Base-by-base conservation (phyloP, 805 yeast species). In the Saturnispora sanitii region DNA sequence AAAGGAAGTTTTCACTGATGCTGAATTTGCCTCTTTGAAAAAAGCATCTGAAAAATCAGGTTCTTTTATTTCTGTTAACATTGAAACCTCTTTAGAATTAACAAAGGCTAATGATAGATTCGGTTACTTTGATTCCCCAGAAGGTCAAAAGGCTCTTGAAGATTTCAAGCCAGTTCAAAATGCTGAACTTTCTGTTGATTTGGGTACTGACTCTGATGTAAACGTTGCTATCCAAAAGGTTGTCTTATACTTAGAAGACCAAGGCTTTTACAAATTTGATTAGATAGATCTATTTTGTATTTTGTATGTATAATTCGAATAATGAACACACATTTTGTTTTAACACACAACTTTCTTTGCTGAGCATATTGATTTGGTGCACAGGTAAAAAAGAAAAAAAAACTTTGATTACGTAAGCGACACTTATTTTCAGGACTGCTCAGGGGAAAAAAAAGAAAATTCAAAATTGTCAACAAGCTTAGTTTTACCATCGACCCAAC, bases 221-320 rank as follows among this genome's bases (percentile, higher is more conserved):
- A 67, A 79, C 43, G 71, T 84, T 34, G 82, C 84, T 43, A 82
- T 86, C 42, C 84, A 77, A 57, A 78, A 79, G 59, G 73, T 83
- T 48, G 79, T 82, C 27, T 65, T 77, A 45, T 71, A 78, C 57
- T 71, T 88, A 51, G 86, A 83, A 62, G 77, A 79, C 53, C 84
- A 87, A 64, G 94, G 94, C 15, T 88, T 82, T 65, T 84, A 83
- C 63, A 65, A 63, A 45, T 72, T 71, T 15, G 32, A 36, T 12
- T 33, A 34, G n/a, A 8, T 34, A 27, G n/a, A 17, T 17, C 20
- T 16, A 16, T 11, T 23, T 21, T 16, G 20, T 31, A 12, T 32
- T 22, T 30, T 23, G 21, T 6, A 6, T n/a, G 6, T 17, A 6
- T 4, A 29, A n/a, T 4, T 29, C 33, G 15, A 9, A 19, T 29